Conservation (phyloP, 345 rosid species). For the Aurinia saxatilis region DNA sequence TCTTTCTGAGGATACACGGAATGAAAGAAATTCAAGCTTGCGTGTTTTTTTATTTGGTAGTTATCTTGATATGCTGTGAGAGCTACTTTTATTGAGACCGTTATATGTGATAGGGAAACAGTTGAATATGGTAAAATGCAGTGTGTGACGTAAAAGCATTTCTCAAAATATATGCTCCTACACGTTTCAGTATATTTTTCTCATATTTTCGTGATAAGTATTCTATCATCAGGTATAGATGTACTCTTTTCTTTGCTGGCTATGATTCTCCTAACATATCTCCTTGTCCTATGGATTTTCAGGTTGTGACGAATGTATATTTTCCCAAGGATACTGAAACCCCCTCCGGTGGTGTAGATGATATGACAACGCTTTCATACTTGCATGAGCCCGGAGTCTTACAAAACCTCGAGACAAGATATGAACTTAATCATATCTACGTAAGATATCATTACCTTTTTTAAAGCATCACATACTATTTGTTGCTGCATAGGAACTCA, state of each 20-base stretch:
- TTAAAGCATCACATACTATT: conserved; percentile 1
- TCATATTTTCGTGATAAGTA: conserved; percentile 3
- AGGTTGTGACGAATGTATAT: conserved; percentile 64
- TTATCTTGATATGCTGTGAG: conserved; percentile 8
- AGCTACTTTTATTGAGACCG: not conserved
- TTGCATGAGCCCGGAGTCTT: conserved; percentile 94
- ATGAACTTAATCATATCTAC: conserved; percentile 83
- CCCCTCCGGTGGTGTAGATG: conserved; percentile 87
- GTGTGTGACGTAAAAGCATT: not conserved
- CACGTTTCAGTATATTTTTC: not conserved
- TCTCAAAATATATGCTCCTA: not conserved
- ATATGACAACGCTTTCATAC: conserved; percentile 90
- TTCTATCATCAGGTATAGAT: not conserved
- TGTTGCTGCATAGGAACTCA: conserved; percentile 9
- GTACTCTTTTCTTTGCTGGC: not conserved
- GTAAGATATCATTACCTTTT: conserved; percentile 36
- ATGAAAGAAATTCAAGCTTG: not conserved
- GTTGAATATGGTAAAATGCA: not conserved
- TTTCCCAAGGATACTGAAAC: conserved; percentile 83
- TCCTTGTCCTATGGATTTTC: conserved; percentile 5
- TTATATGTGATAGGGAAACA: not conserved
- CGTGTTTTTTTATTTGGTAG: not conserved
- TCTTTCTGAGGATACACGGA: not conserved
- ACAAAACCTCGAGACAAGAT: conserved; percentile 64
- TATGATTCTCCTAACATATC: conserved; percentile 10